phyloP scores from a whole-genome alignment of 2,329 filamentous ascomycete species.

The Fusarium sp. region DNA sequence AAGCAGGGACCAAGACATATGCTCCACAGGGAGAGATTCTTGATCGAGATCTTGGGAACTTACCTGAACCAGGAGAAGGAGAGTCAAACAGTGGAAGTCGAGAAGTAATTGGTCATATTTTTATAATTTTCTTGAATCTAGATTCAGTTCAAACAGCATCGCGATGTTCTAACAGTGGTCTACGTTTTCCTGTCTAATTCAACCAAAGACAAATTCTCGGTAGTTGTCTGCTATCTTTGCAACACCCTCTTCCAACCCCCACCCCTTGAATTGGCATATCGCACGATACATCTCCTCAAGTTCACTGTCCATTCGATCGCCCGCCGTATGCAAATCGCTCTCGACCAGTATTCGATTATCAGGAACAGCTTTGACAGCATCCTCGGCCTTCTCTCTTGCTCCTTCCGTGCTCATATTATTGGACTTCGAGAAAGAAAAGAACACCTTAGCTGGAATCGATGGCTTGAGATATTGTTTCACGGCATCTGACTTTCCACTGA shows the following conservation, averaged over 20 bases:
- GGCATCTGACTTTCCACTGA: constrained; percentile 80
- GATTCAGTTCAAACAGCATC: not conserved
- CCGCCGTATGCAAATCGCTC: constrained; percentile 87
- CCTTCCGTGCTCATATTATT: constrained; percentile 76
- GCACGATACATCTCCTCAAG: constrained; percentile 78
- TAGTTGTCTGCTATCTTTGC: constrained; percentile 78
- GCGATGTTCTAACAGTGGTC: too few relatives aligned
- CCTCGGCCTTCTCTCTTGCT: constrained; percentile 64
- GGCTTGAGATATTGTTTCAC: constrained; percentile 81
- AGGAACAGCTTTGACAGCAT: constrained; percentile 77
- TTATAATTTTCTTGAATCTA: too few relatives aligned
- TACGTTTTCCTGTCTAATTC: accelerated
- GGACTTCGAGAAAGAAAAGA: constrained; percentile 85
- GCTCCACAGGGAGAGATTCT: constrained; percentile 34
- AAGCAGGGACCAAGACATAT: constrained; percentile 21
- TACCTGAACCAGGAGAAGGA: constrained; percentile 13
- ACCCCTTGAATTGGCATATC: constrained; percentile 80
- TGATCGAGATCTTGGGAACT: constrained; percentile 34
- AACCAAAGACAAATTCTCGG: constrained; percentile 77
- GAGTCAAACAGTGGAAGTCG: accelerated
- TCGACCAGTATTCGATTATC: constrained; percentile 84
- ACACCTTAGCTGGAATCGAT: constrained; percentile 79
- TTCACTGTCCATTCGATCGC: constrained; percentile 79
- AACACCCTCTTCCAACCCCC: constrained; percentile 78
- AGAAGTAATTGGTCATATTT: constrained; percentile 1